Evolutionary conservation across 306 rosid genomes (phyloP).

Genomic region (Macrotyloma uniflorum): DNA sequence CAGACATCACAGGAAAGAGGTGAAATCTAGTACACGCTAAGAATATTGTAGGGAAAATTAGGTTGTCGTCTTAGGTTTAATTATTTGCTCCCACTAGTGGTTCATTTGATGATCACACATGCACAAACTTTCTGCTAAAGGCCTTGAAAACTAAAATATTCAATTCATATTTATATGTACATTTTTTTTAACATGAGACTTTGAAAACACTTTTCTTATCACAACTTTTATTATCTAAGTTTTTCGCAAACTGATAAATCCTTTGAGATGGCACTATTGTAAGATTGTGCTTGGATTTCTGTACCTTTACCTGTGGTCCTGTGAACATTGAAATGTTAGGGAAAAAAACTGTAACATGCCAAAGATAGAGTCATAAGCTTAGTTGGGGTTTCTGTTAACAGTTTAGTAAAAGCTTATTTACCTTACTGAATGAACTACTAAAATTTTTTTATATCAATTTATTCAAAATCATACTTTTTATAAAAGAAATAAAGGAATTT

Average conservation of each 20-base stretch:
- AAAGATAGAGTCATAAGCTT: neutral
- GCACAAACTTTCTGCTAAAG: neutral
- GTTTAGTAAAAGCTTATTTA: neutral
- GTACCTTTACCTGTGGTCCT: neutral
- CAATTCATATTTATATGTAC: neutral
- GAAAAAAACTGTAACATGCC: neutral
- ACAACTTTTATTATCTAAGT: neutral
- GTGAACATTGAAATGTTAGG: constrained; percentile 7
- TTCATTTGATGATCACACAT: constrained; percentile 24
- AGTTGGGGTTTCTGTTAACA: neutral
- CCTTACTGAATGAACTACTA: too few species aligned
- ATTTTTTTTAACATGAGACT: neutral
- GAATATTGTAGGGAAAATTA: constrained; percentile 7
- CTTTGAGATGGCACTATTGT: neutral
- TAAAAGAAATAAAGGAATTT: too few species aligned
- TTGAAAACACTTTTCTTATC: neutral
- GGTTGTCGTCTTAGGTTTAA: constrained; percentile 11
- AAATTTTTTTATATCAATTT: too few species aligned
- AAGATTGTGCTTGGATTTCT: neutral
- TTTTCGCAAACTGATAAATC: neutral
- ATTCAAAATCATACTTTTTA: too few species aligned
- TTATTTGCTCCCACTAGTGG: neutral
- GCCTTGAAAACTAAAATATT: constrained; percentile 10
- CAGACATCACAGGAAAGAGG: constrained; percentile 4
- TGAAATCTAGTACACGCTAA: constrained; percentile 33